Evolutionary conservation across 2,329 filamentous ascomycete species (phyloP).

Genomic region (Colletotrichum chrysophilum): DNA sequence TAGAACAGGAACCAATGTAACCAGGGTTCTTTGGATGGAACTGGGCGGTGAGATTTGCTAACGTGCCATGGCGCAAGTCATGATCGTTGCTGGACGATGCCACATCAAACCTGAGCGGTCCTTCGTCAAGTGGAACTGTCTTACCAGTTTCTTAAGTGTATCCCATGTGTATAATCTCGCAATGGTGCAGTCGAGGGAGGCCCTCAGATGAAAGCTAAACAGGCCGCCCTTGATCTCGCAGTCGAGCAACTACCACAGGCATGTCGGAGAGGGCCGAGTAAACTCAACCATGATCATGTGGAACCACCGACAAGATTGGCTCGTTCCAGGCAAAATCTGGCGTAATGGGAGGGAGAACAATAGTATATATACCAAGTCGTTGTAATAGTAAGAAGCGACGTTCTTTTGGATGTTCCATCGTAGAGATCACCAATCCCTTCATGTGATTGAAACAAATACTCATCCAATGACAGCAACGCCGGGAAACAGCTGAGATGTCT

Average conservation of each 20-base stretch:
- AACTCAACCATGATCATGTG: too few species aligned
- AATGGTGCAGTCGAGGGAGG: background rate
- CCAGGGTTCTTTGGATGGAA: background rate
- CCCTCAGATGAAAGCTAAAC: background rate
- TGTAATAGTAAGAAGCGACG: accelerated
- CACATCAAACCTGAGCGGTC: background rate
- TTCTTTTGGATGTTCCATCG: accelerated
- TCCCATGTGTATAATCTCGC: accelerated
- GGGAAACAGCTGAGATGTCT: accelerated
- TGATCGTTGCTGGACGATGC: accelerated
- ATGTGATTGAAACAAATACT: background rate
- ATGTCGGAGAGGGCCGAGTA: too few species aligned
- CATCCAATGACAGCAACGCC: accelerated
- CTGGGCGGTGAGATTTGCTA: background rate
- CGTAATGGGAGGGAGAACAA: too few species aligned
- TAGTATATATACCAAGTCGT: accelerated
- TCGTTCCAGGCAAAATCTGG: too few species aligned
- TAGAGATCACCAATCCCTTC: background rate
- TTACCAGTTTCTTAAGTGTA: accelerated
- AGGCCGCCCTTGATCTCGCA: background rate
- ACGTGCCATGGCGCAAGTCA: accelerated
- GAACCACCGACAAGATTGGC: too few species aligned
- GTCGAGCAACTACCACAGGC: too few species aligned
- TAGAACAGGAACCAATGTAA: too few species aligned
- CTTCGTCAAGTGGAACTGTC: accelerated